Conservation (phyloP, 202 grass and related monocot species). For the Carex arenaria region DNA sequence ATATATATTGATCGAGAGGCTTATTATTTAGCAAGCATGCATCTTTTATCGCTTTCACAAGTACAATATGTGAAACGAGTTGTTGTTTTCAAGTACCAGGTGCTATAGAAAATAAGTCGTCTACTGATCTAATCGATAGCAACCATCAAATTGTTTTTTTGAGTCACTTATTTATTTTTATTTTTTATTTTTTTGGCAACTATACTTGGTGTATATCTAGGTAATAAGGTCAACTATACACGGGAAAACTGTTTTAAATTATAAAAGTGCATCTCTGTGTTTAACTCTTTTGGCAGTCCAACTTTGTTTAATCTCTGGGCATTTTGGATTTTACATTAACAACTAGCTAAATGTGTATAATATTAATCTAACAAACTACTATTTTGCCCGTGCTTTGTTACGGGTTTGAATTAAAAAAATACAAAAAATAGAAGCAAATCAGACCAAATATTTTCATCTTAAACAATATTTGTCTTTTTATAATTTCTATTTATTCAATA, state of each 20-base stretch:
- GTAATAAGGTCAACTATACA: neutral
- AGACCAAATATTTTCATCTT: too few relatives aligned
- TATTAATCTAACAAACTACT: too few relatives aligned
- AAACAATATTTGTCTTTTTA: too few relatives aligned
- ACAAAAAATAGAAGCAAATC: too few relatives aligned
- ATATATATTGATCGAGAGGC: neutral
- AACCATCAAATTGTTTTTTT: neutral
- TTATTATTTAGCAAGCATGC: neutral
- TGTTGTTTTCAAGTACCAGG: neutral
- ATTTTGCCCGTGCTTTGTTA: too few relatives aligned
- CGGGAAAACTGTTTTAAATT: neutral
- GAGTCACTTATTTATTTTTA: too few relatives aligned
- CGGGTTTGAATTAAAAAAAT: too few relatives aligned
- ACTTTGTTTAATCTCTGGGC: neutral
- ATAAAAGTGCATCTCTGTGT: neutral
- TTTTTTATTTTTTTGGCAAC: neutral
- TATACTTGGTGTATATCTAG: neutral
- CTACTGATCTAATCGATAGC: neutral
- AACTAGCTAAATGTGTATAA: too few relatives aligned
- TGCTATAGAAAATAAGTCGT: neutral
- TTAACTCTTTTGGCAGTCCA: neutral
- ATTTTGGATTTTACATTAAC: too few relatives aligned
- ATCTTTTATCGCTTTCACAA: neutral
- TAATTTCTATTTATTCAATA: too few relatives aligned
- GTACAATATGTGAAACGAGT: slow-evolving; percentile 9